These are phyloP conservation scores for Metarhizium rileyi DNA, from an alignment of 2,329 filamentous ascomycete genomes.

Conservation along the genomic window DNA sequence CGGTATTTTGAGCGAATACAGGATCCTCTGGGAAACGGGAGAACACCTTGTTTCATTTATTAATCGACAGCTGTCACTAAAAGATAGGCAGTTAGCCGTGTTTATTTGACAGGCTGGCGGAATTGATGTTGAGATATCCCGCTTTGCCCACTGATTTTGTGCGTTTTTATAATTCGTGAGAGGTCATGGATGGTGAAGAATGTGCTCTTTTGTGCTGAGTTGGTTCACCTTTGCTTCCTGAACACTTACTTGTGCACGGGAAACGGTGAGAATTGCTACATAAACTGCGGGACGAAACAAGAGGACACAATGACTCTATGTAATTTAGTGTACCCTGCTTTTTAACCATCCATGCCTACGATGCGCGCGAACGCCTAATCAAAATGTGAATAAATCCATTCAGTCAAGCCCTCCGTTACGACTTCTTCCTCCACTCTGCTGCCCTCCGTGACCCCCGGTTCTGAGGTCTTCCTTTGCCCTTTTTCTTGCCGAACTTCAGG, in stretches of 20 bases:
- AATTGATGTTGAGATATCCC: constrained; percentile 22
- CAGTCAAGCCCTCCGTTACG: background rate
- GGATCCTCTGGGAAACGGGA: background rate
- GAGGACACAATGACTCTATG: too few species aligned
- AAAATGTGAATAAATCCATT: background rate
- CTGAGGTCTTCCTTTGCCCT: constrained; percentile 35
- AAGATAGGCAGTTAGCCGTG: background rate
- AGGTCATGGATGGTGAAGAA: background rate
- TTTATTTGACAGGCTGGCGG: constrained; percentile 17
- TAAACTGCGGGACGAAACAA: too few species aligned
- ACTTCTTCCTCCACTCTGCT: constrained; percentile 36
- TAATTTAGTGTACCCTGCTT: background rate
- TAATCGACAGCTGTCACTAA: background rate
- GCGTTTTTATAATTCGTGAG: background rate
- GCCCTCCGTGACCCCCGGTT: constrained; percentile 30
- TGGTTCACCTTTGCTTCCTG: too few species aligned
- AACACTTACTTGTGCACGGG: too few species aligned
- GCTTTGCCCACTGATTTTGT: constrained; percentile 3
- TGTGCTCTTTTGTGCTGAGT: too few species aligned
- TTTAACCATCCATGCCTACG: background rate
- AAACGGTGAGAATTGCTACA: too few species aligned
- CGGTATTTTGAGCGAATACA: background rate
- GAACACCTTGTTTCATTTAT: background rate
- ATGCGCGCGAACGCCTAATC: background rate
- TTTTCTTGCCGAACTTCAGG: constrained; percentile 37